Base-by-base conservation (phyloP, 1,139 yeast species). In the Spencermartinsiella ligniputridi region DNA sequence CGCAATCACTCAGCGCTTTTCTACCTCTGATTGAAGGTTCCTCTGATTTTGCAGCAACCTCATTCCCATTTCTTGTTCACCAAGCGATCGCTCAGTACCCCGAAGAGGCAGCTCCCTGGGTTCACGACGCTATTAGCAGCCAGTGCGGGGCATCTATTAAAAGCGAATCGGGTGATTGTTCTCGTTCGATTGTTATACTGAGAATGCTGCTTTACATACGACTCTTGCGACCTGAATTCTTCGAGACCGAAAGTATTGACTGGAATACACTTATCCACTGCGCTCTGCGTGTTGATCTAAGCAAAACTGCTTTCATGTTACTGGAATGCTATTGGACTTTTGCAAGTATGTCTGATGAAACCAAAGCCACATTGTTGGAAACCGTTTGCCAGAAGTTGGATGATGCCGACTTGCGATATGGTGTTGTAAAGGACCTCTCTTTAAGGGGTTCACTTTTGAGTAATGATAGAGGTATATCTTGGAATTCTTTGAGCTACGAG, bases 341-440 rank as follows among this genome's bases (percentile, higher is more conserved):
- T 27, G 32, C 15, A 44, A n/a, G 32, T 39, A 27, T 47, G 60
- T 52, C 41, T 45, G 17, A 25, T 37, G 8, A 44, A 5, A 27
- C 15, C 15, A 34, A 24, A 3, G 39, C 22, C 3, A 22, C 19
- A 0, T 34, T 45, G 22, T 42, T 51, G 27, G 17, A 37, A 44
- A 59, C 47, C 1, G 68, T 82, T 1, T 84, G 81, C 54, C 68
- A 69, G 15, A 57, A 69, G 0, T 18, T 33, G 9, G 78, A 75
- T 42, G 88, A 84, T 51, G 69, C 71, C 1, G 95, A 87, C 57
- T 62, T 84, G 35, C 56, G 74, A 2, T 71, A 72, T 52, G 94
- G 94, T 0, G 62, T 84, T 6, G 88, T 88, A 0, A 71, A 75
- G 13, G 70, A 72, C 19, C 74, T 83, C 0, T 68, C 80, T 0